Evolutionary conservation across 148 eudicot genomes (phyloP).

Genomic region (Talinum fruticosum): DNA sequence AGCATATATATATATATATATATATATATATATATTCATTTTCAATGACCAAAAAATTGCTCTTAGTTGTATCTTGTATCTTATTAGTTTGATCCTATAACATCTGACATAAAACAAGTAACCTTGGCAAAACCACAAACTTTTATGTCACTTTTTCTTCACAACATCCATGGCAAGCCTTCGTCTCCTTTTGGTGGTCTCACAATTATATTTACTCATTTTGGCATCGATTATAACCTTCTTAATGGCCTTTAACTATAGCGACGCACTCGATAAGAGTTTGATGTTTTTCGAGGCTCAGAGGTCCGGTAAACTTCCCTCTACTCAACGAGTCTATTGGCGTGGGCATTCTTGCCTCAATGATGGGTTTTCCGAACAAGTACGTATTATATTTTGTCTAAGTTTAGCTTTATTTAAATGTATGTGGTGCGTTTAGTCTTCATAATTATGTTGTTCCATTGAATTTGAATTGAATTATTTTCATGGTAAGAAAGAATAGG

Average conservation of each 20-base stretch:
- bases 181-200: conserved; percentile 4
- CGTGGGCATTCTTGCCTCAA: conserved; percentile 64
- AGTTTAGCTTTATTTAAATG: not conserved
- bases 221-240: conserved; percentile 9
- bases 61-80: not conserved
- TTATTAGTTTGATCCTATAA: not conserved
- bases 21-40: too few relatives aligned
- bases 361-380: conserved; percentile 68
- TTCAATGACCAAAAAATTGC: not conserved
- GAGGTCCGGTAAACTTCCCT: conserved; percentile 69
- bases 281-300: conserved; percentile 87
- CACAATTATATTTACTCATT: conserved; percentile 6
- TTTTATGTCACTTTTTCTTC: not conserved
- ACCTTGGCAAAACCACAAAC: not conserved
- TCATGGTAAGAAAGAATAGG: too few relatives aligned
- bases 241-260: conserved; percentile 43
- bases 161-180: conserved; percentile 14
- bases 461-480: too few relatives aligned
- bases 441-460: too few relatives aligned
- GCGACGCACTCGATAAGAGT: conserved; percentile 66
- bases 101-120: conserved; percentile 7
- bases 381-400: conserved; percentile 16
- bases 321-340: conserved; percentile 60
- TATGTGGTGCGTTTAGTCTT: too few relatives aligned
- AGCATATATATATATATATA: not conserved